Base-by-base conservation (phyloP, 192 early-diverging fungal species). In the Funneliformis mosseae region DNA sequence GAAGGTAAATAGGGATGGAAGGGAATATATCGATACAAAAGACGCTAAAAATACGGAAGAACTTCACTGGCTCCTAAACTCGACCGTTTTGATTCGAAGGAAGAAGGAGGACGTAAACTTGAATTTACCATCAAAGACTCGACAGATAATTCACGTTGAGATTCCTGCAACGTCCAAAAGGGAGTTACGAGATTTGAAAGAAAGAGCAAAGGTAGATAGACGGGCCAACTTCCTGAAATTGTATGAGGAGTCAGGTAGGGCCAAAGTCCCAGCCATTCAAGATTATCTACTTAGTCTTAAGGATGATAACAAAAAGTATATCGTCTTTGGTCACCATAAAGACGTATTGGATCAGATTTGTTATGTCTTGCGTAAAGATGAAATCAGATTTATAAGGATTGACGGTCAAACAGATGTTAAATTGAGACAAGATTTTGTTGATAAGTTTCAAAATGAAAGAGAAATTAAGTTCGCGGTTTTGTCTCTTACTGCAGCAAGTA, bases 321-420 rank as follows among this genome's bases (percentile, higher is more conserved):
- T 89, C 27, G 84, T 89, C 16, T 89, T 89, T 87, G 87, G 80
- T 28, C 88, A 89, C 80, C 88, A 89, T 63, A 23, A 42, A 41
- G 27, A 38, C 2, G 80, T 89, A 21, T 10, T 89, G 38, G 75
- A 87, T 71, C 50, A 55, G 50, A 55, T 78, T 43, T 39, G 70
- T 87, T 18, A 33, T 38, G 21, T 67, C 74, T 25, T 55, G 61
- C 28, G 60, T 79, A 25, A 27, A 64, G 21, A 61, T 10, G 18
- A 80, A 87, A 67, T 61, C 72, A 80, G 77, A 16, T 85, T 61
- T 68, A 84, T 89, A n/a, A 50, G 82, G 2, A 89, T 89, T 61
- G 88, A 89, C 76, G 88, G 88, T 27, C 8, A 25, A 23, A 89
- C 88, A 16, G 28, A 79, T 11, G 69, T 50, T 14, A 21, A 8